These are phyloP conservation scores for Trichosporon sp. DNA, from an alignment of 1,284 basidiomycete genomes.

Conservation along the genomic window DNA sequence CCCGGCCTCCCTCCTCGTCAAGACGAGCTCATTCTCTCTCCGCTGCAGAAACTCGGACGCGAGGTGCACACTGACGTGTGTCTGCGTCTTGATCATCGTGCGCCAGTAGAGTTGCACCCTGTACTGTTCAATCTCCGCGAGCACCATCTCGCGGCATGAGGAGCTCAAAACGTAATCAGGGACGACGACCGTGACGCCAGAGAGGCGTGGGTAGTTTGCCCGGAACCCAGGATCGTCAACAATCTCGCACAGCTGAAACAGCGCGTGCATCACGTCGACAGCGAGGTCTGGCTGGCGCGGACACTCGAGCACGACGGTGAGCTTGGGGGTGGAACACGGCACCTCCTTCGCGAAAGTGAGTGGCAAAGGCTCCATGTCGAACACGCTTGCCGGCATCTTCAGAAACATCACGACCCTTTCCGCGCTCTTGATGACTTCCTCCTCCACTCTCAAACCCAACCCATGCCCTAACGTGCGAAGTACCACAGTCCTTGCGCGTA, in stretches of 20 bases:
- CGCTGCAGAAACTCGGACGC: conserved; percentile 4
- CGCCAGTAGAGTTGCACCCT: not conserved
- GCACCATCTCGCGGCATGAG: not conserved
- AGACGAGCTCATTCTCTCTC: conserved; percentile 6
- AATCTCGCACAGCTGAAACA: not conserved
- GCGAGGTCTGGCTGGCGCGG: not conserved
- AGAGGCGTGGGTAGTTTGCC: not conserved
- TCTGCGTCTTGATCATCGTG: not conserved
- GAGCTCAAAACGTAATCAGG: not conserved
- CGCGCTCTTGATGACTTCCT: not conserved
- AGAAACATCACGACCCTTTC: not conserved
- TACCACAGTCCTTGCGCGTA: not conserved
- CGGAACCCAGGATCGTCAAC: not conserved
- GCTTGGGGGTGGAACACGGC: not conserved
- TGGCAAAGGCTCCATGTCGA: conserved; percentile 12
- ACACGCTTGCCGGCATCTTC: not conserved
- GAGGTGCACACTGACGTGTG: not conserved
- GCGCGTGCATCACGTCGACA: conserved; percentile 6
- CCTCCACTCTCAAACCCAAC: not conserved
- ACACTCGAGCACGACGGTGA: not conserved
- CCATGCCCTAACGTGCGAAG: not conserved
- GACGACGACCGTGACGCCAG: not conserved
- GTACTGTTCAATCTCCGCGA: not conserved
- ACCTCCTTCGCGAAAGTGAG: not conserved
- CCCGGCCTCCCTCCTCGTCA: not conserved